Evolutionary conservation across 306 rosid species (phyloP).

Genomic region (Astragalus membranaceus): DNA sequence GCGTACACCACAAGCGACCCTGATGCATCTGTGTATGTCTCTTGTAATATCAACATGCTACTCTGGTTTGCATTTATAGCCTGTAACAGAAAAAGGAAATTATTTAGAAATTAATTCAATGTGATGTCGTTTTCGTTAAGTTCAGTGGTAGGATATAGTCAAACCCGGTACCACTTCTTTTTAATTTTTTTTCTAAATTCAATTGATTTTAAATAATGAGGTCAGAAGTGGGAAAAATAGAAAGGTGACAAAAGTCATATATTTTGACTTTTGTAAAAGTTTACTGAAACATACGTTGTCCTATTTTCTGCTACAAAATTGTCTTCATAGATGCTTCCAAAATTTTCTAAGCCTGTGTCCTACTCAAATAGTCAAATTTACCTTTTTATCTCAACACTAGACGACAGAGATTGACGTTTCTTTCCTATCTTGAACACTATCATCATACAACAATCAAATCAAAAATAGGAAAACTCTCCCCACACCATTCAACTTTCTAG

Average conservation of each 20-base stretch:
- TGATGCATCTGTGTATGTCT: constrained; percentile 80
- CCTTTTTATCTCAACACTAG: constrained; percentile 4
- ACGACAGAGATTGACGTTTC: constrained; percentile 26
- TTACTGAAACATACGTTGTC: constrained; percentile 40
- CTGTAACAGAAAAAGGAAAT: constrained; percentile 19
- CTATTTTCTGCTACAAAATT: constrained; percentile 18
- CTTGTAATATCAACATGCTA: constrained; percentile 89
- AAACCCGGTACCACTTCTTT: constrained; percentile 23
- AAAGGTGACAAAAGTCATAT: constrained; percentile 46
- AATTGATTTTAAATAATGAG: background rate
- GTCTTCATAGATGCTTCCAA: constrained; percentile 61
- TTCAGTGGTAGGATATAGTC: constrained; percentile 12
- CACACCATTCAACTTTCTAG: background rate
- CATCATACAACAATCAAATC: constrained; percentile 13
- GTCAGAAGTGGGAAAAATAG: constrained; percentile 24
- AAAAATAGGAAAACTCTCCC: background rate
- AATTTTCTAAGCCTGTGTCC: constrained; percentile 41
- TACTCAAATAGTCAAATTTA: constrained; percentile 21
- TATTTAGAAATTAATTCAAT: background rate
- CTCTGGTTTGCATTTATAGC: constrained; percentile 77
- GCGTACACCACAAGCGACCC: constrained; percentile 95
- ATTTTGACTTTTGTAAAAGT: constrained; percentile 52
- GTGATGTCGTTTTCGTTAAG: constrained; percentile 19
- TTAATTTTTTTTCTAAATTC: background rate
- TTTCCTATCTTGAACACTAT: constrained; percentile 17